phyloP scores from a whole-genome alignment of 2,329 filamentous ascomycete genomes.

The Fusarium miscanthi region DNA sequence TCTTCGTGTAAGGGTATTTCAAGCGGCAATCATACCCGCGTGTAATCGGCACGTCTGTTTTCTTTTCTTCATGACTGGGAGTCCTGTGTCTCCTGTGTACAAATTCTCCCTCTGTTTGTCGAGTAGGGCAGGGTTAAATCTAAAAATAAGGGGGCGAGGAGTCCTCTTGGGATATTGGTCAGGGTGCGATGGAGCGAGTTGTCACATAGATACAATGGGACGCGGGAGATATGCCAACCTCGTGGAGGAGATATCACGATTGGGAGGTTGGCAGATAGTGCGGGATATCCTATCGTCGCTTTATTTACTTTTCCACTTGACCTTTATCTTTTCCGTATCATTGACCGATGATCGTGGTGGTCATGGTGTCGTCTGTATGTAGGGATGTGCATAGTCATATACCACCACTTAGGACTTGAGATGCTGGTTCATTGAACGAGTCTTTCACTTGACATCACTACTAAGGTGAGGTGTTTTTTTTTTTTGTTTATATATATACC shows the following conservation, averaged over 20 bases:
- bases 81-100: constrained; percentile 42
- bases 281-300: constrained; percentile 46
- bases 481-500: background rate
- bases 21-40: constrained; percentile 30
- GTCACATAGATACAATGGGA: constrained; percentile 27
- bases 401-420: constrained; percentile 39
- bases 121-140: constrained; percentile 14
- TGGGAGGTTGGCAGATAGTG: constrained; percentile 33
- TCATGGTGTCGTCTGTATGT: constrained; percentile 45
- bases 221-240: constrained; percentile 23
- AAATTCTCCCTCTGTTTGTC: constrained; percentile 23
- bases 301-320: constrained; percentile 46
- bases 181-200: constrained; percentile 33
- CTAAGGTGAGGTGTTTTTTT: background rate
- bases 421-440: constrained; percentile 6
- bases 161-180: constrained; percentile 39
- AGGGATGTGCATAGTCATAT: constrained; percentile 48
- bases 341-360: constrained; percentile 36
- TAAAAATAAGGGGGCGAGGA: constrained; percentile 37
- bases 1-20: constrained; percentile 12
- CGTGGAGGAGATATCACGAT: constrained; percentile 22
- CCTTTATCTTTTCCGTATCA: constrained; percentile 40
- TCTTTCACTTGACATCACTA: background rate
- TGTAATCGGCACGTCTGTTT: constrained; percentile 40
- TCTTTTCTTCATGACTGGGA: constrained; percentile 37